Evolutionary conservation across 805 yeast species (phyloP).

Genomic region (Monosporozyma servazzii): DNA sequence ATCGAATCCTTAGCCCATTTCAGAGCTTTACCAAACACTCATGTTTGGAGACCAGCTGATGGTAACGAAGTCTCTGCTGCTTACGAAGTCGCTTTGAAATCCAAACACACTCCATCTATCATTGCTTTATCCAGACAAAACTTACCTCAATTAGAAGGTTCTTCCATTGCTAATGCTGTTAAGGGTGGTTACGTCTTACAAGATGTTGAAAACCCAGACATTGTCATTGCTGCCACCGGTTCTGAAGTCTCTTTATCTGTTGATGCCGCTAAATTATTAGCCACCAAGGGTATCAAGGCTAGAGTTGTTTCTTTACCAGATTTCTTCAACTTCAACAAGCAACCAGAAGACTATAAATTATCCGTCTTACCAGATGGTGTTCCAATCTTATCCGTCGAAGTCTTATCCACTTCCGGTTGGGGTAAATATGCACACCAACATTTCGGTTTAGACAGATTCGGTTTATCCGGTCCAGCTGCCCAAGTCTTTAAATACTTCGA

Average conservation of each 20-base stretch:
- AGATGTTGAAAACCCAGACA: slow-evolving; percentile 48
- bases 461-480: slow-evolving; percentile 87
- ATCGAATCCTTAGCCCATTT: slow-evolving; percentile 81
- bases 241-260: slow-evolving; percentile 80
- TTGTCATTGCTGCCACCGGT: slow-evolving; percentile 84
- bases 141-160: slow-evolving; percentile 89
- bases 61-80: slow-evolving; percentile 87
- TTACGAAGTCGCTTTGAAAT: slow-evolving; percentile 53
- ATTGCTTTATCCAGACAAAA: slow-evolving; percentile 79
- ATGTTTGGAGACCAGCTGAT: slow-evolving; percentile 91
- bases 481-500: slow-evolving; percentile 78
- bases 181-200: slow-evolving; percentile 89
- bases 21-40: slow-evolving; percentile 74
- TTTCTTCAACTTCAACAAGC: slow-evolving; percentile 80
- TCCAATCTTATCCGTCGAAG: slow-evolving; percentile 91
- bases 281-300: slow-evolving; percentile 45
- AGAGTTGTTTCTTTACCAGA: slow-evolving; percentile 90
- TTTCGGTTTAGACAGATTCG: slow-evolving; percentile 91
- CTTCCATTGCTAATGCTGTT: slow-evolving; percentile 80
- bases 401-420: slow-evolving; percentile 88
- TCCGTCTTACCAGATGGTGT: slow-evolving; percentile 90
- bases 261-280: slow-evolving; percentile 69
- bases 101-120: slow-evolving; percentile 59
- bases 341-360: slow-evolving; percentile 69
- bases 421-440: slow-evolving; percentile 91